Conservation (phyloP, 208 protist species). For the Leishmania mexicana region DNA sequence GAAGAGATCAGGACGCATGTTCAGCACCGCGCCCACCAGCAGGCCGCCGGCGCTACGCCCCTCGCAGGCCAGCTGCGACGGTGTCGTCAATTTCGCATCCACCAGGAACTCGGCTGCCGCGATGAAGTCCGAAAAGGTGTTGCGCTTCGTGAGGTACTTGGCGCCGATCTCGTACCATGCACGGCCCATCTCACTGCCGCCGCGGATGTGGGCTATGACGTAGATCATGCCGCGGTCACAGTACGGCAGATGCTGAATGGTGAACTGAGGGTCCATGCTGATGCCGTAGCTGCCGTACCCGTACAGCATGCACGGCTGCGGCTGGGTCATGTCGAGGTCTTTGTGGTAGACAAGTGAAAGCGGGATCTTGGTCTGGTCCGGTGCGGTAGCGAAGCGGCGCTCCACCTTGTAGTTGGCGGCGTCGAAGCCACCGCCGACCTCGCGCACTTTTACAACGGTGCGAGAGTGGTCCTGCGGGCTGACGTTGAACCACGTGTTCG, state of each 20-base stretch:
- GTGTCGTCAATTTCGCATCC: conserved; percentile 57
- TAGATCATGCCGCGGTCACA: conserved; percentile 92
- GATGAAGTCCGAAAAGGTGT: conserved; percentile 95
- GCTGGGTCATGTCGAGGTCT: conserved; percentile 59
- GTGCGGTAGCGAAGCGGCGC: conserved; percentile 73
- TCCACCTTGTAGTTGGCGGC: conserved; percentile 69
- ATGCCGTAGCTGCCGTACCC: conserved; percentile 92
- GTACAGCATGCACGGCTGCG: conserved; percentile 88
- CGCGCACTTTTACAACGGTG: conserved; percentile 63
- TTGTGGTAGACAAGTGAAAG: conserved; percentile 84
- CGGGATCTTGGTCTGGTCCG: conserved; percentile 74
- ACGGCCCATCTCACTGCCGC: conserved; percentile 93
- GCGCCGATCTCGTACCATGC: conserved; percentile 90
- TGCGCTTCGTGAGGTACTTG: conserved; percentile 94
- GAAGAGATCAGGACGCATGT: conserved; percentile 92
- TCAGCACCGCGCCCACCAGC: conserved; percentile 92
- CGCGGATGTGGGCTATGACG: conserved; percentile 91
- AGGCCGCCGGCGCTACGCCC: conserved; percentile 94
- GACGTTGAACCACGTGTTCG: conserved; percentile 79
- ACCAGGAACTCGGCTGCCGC: conserved; percentile 89
- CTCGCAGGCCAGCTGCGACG: conserved; percentile 81
- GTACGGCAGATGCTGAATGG: conserved; percentile 75
- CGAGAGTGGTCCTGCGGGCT: conserved; percentile 40
- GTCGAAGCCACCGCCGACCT: conserved; percentile 79
- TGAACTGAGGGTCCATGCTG: conserved; percentile 88